Conservation (phyloP, 139 green algal genomes). For the Closterium sp. region DNA sequence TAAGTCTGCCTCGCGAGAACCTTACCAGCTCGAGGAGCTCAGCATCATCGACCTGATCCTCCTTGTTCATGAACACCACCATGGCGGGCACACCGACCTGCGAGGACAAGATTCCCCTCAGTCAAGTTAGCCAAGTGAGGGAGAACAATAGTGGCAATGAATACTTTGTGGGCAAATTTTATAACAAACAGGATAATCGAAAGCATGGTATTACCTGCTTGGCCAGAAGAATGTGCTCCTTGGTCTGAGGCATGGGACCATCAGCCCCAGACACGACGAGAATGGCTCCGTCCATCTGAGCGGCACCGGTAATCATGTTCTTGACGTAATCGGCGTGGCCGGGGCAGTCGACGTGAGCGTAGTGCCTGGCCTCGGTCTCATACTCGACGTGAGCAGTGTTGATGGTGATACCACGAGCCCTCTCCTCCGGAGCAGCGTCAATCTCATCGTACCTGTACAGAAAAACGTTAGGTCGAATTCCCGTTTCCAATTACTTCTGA, state of each 20-base stretch:
- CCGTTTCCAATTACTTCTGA: too few relatives aligned
- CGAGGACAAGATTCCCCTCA: background rate
- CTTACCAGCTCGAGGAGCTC: conserved; percentile 68
- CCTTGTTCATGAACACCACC: conserved; percentile 98
- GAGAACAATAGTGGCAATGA: too few relatives aligned
- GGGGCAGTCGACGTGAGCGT: conserved; percentile 97
- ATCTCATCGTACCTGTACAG: conserved; percentile 93
- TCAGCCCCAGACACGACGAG: conserved; percentile 94
- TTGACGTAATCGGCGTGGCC: conserved; percentile 99
- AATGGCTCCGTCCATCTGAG: conserved; percentile 98
- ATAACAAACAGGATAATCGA: too few relatives aligned
- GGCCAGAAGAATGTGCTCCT: conserved; percentile 95
- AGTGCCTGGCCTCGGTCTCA: conserved; percentile 92
- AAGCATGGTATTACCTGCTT: conserved; percentile 64
- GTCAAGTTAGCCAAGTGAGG: too few relatives aligned
- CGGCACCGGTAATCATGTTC: conserved; percentile 58
- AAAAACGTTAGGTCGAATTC: background rate
- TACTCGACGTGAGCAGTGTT: conserved; percentile 96
- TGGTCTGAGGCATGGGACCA: conserved; percentile 96
- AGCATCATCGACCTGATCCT: conserved; percentile 92
- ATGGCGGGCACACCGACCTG: conserved; percentile 95
- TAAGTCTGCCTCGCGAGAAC: background rate
- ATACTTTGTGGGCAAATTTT: too few relatives aligned
- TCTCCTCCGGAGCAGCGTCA: conserved; percentile 98
- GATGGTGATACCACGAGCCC: conserved; percentile 98